Evolutionary conservation across 257 asterid genomes (phyloP), one percentile per base, ranked within the genome.

Genomic region (Solanum neorickii): DNA sequence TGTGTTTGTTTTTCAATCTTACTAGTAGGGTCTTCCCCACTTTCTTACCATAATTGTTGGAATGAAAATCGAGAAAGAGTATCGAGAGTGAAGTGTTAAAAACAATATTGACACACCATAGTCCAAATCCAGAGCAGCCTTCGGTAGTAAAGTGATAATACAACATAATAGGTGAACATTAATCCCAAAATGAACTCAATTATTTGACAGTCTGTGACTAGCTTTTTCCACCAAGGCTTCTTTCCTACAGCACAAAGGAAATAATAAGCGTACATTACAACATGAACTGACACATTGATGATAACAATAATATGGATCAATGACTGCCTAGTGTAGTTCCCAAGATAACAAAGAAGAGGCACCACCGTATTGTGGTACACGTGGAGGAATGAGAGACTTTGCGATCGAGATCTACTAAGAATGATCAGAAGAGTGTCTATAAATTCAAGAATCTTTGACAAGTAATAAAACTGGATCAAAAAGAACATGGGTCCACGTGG

Each of bases 321-420:
- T 42, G 97, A 92, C 95, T 94, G 96, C 5, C 21, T 41, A 76
- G 83, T 13, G 65, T 90, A 87, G 18, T 94, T 87, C 96, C 96
- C 95, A 42, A 91, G 84, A 82, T 93, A 93, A 85, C 95, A 92
- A 97, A 94, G 92, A 31, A 93, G 91, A 66, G 95, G 91, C 90
- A 94, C 99, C 86, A 86, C 92, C 3, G 98, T 92, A 88, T 96
- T 98, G 88, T 96, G 99, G 94, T 94, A 96, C 88, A 96, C 96
- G 91, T 96, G 99, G 90, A 96, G 95, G 94, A 96, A 94, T 70
- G 98, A 89, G 15, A 96, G 94, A 86, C 99, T 85, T 31, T 94
- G 89, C 1, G 89, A n/a, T 6, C 94, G 82, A n/a, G 97, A 90
- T 3, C 89, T 93, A 59, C 94, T 86, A 46, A 91, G 65, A 29